phyloP scores from a whole-genome alignment of 176 grass and related monocot genomes.

The Pontederia crassipes region DNA sequence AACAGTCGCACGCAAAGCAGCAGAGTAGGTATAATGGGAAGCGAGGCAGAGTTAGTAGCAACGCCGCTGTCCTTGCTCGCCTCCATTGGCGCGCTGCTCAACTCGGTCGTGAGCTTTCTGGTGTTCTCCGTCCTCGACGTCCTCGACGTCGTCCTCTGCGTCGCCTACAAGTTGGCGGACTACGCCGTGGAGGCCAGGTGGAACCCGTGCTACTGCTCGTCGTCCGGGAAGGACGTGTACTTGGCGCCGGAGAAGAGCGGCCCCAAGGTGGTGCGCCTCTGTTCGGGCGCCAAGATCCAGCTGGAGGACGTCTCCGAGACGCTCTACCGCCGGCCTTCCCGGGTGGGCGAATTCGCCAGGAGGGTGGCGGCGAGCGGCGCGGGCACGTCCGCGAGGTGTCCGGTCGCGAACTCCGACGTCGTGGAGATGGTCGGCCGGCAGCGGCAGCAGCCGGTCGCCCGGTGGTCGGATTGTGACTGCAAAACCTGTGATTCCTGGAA shows the following conservation, averaged over 20 bases:
- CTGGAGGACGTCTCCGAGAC: constrained; percentile 87
- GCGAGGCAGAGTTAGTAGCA: too few species aligned
- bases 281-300: constrained; percentile 45
- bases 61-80: too few species aligned
- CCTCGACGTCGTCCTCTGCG: constrained; percentile 70
- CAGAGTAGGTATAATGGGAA: too few species aligned
- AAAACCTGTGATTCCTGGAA: constrained; percentile 60
- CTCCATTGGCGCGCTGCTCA: constrained; percentile 11
- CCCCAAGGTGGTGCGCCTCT: constrained; percentile 64
- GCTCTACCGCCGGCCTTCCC: constrained; percentile 54
- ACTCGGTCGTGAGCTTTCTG: constrained; percentile 56
- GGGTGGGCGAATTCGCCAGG: constrained; percentile 40
- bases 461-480: constrained; percentile 99
- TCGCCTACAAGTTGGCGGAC: constrained; percentile 80
- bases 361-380: constrained; percentile 11
- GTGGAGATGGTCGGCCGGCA: constrained; percentile 43
- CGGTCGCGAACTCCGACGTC: constrained; percentile 35
- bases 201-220: constrained; percentile 77
- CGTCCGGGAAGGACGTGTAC: constrained; percentile 19
- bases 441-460: constrained; percentile 25
- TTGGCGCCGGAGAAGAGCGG: constrained; percentile 15
- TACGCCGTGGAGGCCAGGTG: constrained; percentile 69
- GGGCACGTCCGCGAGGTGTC: neutral
- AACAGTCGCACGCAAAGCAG: too few species aligned
- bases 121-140: constrained; percentile 76